Base-by-base conservation (phyloP, 2,329 filamentous ascomycete species). In the Talaromyces verruculosus region DNA sequence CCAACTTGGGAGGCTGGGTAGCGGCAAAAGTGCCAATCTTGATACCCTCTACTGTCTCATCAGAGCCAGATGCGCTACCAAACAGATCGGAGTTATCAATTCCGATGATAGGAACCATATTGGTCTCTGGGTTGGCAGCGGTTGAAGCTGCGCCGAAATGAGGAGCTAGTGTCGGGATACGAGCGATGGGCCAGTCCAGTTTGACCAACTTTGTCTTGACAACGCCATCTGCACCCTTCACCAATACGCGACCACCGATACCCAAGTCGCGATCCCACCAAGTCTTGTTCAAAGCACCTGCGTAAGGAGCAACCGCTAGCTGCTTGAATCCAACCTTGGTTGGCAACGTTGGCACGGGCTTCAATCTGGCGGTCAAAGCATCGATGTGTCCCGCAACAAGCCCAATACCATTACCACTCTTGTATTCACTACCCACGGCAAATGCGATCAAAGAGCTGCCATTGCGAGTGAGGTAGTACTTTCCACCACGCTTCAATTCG, bases 221-320 rank as follows among this genome's bases (percentile, higher is more conserved):
- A 84, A 94, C 96, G 70, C 90, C 90, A 2, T 87, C 86, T 58
- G 83, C 80, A 71, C 97, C 89, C 69, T 89, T 91, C 55, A 98
- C 89, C 59, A 98, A 84, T 3, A 98, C 94, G 53, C 93, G 85
- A 45, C 95, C 95, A 69, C 93, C 95, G 72, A 98, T 91, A 70
- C 91, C 89, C 61, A 99, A 85, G 77, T 99, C 95, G 43, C 95
- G 88, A 78, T 98, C 95, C 94, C 93, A 98, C 95, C 95, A 98
- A 0, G 95, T 98, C 68, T 84, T 84, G 75, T 93, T 95, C 68
- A 98, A 81, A 1, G 84, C 93, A 61, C 95, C 94, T 10, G 93
- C 94, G 76, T 98, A 99, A 0, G 91, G 95, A 2, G 95, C 93
- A 63, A 98, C 92, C 28, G 92, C 94, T 6, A 98, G 85, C 81